Conservation (phyloP, 768 basidiomycete genomes). For the Xerocomellus intermedius region DNA sequence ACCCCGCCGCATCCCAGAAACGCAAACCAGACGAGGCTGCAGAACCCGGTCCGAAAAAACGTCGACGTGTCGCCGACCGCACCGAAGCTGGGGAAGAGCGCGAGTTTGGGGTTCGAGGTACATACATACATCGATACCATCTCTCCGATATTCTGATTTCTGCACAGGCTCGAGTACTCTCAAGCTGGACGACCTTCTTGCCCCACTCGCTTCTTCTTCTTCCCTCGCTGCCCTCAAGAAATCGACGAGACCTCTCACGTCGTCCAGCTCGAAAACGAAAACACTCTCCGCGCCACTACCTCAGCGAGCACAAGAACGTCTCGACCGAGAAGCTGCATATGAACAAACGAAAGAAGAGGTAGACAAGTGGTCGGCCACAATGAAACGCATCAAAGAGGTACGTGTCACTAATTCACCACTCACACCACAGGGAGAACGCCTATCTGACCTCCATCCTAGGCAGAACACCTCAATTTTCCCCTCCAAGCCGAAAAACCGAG, state of each 20-base stretch:
- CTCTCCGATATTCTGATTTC: conserved; percentile 2
- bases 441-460: conserved; percentile 42
- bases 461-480: conserved; percentile 85
- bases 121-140: not conserved
- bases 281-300: conserved; percentile 83
- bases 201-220: conserved; percentile 60
- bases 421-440: not conserved
- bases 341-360: conserved; percentile 91
- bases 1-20: conserved; percentile 55
- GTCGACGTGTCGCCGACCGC: conserved; percentile 61
- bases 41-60: conserved; percentile 44
- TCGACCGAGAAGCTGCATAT: conserved; percentile 93
- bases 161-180: conserved; percentile 44
- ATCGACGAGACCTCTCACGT: conserved; percentile 61
- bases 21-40: conserved; percentile 38
- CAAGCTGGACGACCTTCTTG: conserved; percentile 71
- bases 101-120: conserved; percentile 71
- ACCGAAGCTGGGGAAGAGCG: conserved; percentile 80
- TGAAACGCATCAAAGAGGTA: conserved; percentile 90
- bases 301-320: conserved; percentile 79
- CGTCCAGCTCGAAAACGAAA: conserved; percentile 52
- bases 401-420: conserved; percentile 5
- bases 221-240: conserved; percentile 66
- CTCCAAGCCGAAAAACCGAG: conserved; percentile 60
- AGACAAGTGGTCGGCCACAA: conserved; percentile 89